Percentiles rank a stretch among this genome's conserved stretches.
phyloP scores from a whole-genome alignment of 2,329 filamentous ascomycete genomes.

The Diaporthe citri region DNA sequence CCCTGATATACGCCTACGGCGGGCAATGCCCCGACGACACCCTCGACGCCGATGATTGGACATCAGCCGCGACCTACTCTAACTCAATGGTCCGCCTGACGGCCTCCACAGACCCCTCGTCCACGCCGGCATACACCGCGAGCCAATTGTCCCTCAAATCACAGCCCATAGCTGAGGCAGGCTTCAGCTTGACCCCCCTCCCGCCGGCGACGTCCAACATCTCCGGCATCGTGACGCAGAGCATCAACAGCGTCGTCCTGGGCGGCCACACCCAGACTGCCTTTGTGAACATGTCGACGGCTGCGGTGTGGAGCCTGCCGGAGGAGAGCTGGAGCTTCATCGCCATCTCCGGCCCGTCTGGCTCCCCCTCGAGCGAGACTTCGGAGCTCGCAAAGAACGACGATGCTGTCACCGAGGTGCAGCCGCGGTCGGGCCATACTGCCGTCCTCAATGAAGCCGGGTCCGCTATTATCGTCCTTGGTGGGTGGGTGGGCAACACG shows the following conservation, averaged over 20 bases:
- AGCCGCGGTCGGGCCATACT: constrained; percentile 90
- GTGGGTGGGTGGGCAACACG: constrained; percentile 92
- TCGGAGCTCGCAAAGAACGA: constrained; percentile 68
- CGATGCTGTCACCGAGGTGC: constrained; percentile 59
- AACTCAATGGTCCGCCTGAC: constrained; percentile 80
- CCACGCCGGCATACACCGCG: constrained; percentile 51
- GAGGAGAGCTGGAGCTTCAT: constrained; percentile 90
- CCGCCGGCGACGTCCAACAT: constrained; percentile 77
- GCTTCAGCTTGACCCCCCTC: constrained; percentile 84
- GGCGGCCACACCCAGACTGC: constrained; percentile 87
- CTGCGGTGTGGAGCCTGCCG: constrained; percentile 88
- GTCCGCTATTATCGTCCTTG: constrained; percentile 80
- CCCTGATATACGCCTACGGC: constrained; percentile 81
- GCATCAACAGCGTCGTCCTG: constrained; percentile 83
- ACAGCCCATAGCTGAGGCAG: constrained; percentile 83
- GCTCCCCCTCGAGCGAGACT: constrained; percentile 42
- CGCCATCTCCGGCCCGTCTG: constrained; percentile 64
- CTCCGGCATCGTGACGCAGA: constrained; percentile 75
- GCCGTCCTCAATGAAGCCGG: constrained; percentile 86
- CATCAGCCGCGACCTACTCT: constrained; percentile 80
- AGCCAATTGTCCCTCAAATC: constrained; percentile 62
- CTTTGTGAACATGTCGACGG: constrained; percentile 94
- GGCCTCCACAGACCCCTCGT: constrained; percentile 53
- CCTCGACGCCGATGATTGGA: constrained; percentile 66
- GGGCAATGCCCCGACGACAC: constrained; percentile 82